A percentile compares a stretch with the other conserved stretches of the same genome.
Evolutionary conservation across 2,329 filamentous ascomycete genomes (phyloP).

Genomic region (Ramichloridium luteum): DNA sequence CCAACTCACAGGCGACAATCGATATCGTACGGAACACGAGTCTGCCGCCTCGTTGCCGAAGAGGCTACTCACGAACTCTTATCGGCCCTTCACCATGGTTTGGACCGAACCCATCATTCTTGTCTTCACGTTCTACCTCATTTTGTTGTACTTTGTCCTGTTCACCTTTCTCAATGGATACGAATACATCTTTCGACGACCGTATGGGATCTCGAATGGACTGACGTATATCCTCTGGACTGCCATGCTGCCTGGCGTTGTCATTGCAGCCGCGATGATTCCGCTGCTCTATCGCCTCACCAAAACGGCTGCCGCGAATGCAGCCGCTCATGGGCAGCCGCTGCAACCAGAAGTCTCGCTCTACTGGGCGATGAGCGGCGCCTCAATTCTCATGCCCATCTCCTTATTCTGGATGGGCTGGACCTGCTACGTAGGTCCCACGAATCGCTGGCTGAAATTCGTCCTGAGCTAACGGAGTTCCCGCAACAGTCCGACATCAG

Average conservation of each 20-base stretch:
- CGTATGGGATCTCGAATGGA: slow-evolving; percentile 32
- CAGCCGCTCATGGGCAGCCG: too few species aligned
- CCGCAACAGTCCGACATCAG: too few species aligned
- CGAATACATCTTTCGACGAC: slow-evolving; percentile 36
- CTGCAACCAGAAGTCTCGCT: too few species aligned
- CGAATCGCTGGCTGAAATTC: too few species aligned
- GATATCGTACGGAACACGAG: slow-evolving; percentile 15
- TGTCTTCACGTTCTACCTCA: slow-evolving; percentile 38
- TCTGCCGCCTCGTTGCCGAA: slow-evolving; percentile 8
- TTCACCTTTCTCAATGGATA: slow-evolving; percentile 44
- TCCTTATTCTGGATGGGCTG: slow-evolving; percentile 42
- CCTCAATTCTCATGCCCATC: too few species aligned
- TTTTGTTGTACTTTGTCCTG: slow-evolving; percentile 40
- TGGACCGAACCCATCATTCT: slow-evolving; percentile 32
- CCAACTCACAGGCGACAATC: slow-evolving; percentile 12
- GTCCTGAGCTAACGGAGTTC: too few species aligned
- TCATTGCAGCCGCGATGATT: too few species aligned
- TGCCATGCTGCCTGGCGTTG: too few species aligned
- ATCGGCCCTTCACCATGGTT: slow-evolving; percentile 15
- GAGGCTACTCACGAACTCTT: slow-evolving; percentile 11
- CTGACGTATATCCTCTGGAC: too few species aligned
- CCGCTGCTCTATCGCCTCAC: too few species aligned
- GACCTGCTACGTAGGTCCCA: slow-evolving; percentile 26
- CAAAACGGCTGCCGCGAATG: too few species aligned
- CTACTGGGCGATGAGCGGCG: too few species aligned